Base-by-base conservation (phyloP, 345 rosid species). In the Noccaea caerulescens region DNA sequence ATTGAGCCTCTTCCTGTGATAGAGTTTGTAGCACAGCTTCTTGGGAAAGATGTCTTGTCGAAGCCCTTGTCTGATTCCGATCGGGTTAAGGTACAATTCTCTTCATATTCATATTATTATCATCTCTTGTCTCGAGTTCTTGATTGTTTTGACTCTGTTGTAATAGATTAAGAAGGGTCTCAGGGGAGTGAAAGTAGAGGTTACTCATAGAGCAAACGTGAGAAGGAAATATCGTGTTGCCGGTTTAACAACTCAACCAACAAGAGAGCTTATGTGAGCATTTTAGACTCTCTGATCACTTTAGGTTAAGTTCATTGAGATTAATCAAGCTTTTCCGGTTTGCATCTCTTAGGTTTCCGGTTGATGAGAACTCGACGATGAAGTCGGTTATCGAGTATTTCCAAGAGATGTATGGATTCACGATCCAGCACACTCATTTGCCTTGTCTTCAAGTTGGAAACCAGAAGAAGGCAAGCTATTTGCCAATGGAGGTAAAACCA, bases 361-460 rank as follows among this genome's bases (percentile, higher is more conserved):
- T 92, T 41, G 99, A 95, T 82, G 99, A 94, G 50, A 86, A 87
- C 76, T 82, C 82, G 30, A 92, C 91, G 6, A 88, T 92, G 99
- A 95, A 95, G 75, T 95, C 98, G 0, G 98, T 95, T 53, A 92
- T 95, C 10, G 99, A 90, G 65, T 95, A 95, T 80, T 95, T 95
- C 62, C 97, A 90, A 73, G 98, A 95, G 83, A 88, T 92, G 97
- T 95, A 95, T 84, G 97, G 98, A 67, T 95, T 92, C 74, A 86
- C 96, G 46, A 95, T 95, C 69, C 84, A 84, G 59, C 92, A 88
- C 60, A 81, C 99, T 3, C 98, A 95, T 85, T 81, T 95, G 52
- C 99, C 99, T 7, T 95, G 98, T 71, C 98, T 95, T 77, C 96
- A 90, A 85, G 99, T 95, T 43, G 99, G 99, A 74, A 95, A 92